Conservation (phyloP, 148 eudicot species). For the Dianthus caryophyllus region DNA sequence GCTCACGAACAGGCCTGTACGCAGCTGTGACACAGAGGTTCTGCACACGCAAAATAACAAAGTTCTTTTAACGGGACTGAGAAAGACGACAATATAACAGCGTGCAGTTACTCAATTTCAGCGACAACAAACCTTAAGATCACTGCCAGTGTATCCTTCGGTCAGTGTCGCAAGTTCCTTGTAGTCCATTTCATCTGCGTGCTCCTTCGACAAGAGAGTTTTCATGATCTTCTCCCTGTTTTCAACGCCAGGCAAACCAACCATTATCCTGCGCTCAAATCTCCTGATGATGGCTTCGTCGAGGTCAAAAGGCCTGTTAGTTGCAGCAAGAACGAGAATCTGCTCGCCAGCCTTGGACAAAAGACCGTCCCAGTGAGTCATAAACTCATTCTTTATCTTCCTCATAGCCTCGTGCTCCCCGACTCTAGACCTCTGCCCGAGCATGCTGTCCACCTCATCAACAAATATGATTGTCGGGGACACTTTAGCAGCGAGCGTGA, state of each 20-base stretch:
- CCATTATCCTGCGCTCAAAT: conserved; percentile 97
- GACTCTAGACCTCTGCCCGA: conserved; percentile 80
- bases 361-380: conserved; percentile 97
- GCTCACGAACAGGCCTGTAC: conserved; percentile 90
- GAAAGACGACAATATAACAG: background rate
- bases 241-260: conserved; percentile 71
- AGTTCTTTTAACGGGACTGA: background rate
- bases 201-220: conserved; percentile 73
- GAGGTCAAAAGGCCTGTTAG: conserved; percentile 92
- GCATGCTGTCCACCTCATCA: conserved; percentile 98
- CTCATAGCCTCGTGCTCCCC: conserved; percentile 99
- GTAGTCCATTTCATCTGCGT: conserved; percentile 61
- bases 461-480: conserved; percentile 82
- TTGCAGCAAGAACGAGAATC: conserved; percentile 96
- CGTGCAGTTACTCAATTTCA: background rate
- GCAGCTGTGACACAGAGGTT: conserved; percentile 88
- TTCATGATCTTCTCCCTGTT: conserved; percentile 77
- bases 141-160: conserved; percentile 95
- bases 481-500: conserved; percentile 90
- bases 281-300: conserved; percentile 93
- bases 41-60: conserved; percentile 36
- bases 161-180: conserved; percentile 86
- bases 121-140: conserved; percentile 60
- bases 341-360: conserved; percentile 77
- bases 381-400: conserved; percentile 89